Conservation (phyloP, 2,329 filamentous ascomycete genomes). For the Aureobasidium sp. region DNA sequence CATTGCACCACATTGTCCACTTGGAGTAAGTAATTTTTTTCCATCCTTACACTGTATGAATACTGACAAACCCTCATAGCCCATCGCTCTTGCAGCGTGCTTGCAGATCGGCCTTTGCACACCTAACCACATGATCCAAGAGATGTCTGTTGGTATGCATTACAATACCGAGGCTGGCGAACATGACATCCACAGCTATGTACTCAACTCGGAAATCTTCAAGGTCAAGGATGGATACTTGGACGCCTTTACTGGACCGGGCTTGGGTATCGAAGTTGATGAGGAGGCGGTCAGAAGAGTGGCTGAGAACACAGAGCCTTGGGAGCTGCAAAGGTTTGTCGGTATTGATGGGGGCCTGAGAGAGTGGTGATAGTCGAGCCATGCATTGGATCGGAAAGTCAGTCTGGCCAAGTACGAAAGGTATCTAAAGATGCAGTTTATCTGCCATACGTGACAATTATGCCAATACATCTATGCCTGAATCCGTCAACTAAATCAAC, state of each 20-base stretch:
- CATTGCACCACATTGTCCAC: conserved; percentile 61
- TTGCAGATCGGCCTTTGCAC: conserved; percentile 55
- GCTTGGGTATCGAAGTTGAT: conserved; percentile 34
- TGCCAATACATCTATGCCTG: background rate
- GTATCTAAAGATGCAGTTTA: too few relatives aligned
- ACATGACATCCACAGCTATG: conserved; percentile 43
- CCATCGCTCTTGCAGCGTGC: conserved; percentile 61
- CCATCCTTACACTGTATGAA: background rate
- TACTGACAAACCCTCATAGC: conserved; percentile 22
- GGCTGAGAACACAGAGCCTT: conserved; percentile 49
- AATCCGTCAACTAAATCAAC: too few relatives aligned
- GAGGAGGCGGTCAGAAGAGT: conserved; percentile 55
- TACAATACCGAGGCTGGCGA: conserved; percentile 57
- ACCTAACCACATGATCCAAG: conserved; percentile 62
- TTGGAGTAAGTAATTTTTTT: conserved; percentile 36
- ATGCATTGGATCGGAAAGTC: too few relatives aligned
- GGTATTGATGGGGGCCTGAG: conserved; percentile 56
- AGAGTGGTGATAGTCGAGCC: conserved; percentile 48
- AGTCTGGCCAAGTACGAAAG: background rate
- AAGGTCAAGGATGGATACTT: conserved; percentile 20
- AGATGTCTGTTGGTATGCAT: conserved; percentile 72
- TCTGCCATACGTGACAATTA: background rate
- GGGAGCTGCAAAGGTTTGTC: conserved; percentile 56
- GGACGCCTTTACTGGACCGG: conserved; percentile 17
- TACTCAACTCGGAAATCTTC: conserved; percentile 19